Evolutionary conservation across 179 eudicot genomes (phyloP).

Genomic region (Silene vulgaris): DNA sequence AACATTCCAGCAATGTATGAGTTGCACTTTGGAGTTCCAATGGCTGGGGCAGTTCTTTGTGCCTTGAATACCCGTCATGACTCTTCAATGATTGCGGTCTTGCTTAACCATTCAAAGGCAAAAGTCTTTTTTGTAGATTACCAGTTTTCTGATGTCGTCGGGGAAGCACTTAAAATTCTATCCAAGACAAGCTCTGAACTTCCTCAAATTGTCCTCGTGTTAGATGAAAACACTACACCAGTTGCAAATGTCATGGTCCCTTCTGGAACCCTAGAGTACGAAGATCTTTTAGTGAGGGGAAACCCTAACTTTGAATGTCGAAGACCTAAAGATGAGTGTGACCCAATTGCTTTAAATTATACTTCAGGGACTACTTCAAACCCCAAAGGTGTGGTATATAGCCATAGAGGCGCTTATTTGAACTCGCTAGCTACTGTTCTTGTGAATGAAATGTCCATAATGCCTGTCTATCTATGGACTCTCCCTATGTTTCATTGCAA

Average conservation of each 20-base stretch:
- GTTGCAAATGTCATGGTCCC: not conserved
- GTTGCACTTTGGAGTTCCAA: slow-evolving; percentile 79
- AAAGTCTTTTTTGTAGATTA: slow-evolving; percentile 58
- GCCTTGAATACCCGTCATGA: slow-evolving; percentile 66
- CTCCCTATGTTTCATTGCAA: slow-evolving; percentile 93
- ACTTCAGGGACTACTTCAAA: slow-evolving; percentile 84
- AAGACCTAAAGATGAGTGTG: slow-evolving; percentile 61
- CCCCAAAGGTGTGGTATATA: slow-evolving; percentile 80
- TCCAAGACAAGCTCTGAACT: slow-evolving; percentile 36
- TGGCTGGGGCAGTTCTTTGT: slow-evolving; percentile 83
- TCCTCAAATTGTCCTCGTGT: slow-evolving; percentile 52
- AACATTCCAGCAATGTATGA: slow-evolving; percentile 78
- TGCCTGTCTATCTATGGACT: slow-evolving; percentile 73
- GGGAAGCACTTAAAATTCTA: slow-evolving; percentile 49
- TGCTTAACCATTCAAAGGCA: slow-evolving; percentile 63
- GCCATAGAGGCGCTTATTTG: slow-evolving; percentile 81
- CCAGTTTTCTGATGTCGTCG: slow-evolving; percentile 41
- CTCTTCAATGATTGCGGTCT: slow-evolving; percentile 54
- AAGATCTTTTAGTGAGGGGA: slow-evolving; percentile 44
- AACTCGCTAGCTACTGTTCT: slow-evolving; percentile 57
- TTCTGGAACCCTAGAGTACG: slow-evolving; percentile 40
- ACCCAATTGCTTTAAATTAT: slow-evolving; percentile 68
- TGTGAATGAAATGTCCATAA: slow-evolving; percentile 46
- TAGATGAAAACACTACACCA: slow-evolving; percentile 26
- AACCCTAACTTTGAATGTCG: slow-evolving; percentile 38